These are phyloP conservation scores for Lactarius deliciosus DNA, from an alignment of 768 basidiomycete species.

Conservation along the genomic window DNA sequence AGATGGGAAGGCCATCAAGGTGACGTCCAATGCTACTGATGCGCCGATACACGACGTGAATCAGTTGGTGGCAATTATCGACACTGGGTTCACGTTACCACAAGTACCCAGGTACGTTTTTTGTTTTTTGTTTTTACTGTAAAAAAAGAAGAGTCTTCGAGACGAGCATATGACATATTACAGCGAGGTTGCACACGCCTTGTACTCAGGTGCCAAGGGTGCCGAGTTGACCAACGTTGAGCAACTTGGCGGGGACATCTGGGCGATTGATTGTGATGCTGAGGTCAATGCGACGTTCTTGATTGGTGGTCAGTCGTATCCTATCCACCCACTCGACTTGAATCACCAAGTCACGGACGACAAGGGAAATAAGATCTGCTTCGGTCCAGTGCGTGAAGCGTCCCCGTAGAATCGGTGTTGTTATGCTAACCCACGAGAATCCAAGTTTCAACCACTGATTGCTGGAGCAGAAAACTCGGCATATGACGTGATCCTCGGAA, in stretches of 20 bases:
- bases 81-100: slow-evolving; percentile 67
- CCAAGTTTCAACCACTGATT: slow-evolving; percentile 65
- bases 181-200: slow-evolving; percentile 54
- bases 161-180: neutral
- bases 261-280: slow-evolving; percentile 61
- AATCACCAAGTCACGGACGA: slow-evolving; percentile 38
- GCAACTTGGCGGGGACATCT: slow-evolving; percentile 47
- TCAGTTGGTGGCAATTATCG: slow-evolving; percentile 60
- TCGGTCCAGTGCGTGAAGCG: slow-evolving; percentile 35
- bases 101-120: slow-evolving; percentile 51
- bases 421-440: neutral
- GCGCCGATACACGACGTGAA: slow-evolving; percentile 63
- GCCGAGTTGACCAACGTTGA: slow-evolving; percentile 45
- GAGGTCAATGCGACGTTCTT: slow-evolving; percentile 65
- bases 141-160: neutral
- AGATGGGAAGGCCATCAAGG: slow-evolving; percentile 53
- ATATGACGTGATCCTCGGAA: slow-evolving; percentile 69
- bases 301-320: slow-evolving; percentile 55
- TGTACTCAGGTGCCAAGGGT: slow-evolving; percentile 56
- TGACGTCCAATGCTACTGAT: slow-evolving; percentile 47
- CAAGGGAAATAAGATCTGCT: slow-evolving; percentile 35
- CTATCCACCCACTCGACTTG: slow-evolving; percentile 67
- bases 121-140: neutral
- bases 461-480: slow-evolving; percentile 50
- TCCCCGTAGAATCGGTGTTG: neutral